Evolutionary conservation across 441 rosid genomes (phyloP).

Genomic region (Syzygium malaccense): DNA sequence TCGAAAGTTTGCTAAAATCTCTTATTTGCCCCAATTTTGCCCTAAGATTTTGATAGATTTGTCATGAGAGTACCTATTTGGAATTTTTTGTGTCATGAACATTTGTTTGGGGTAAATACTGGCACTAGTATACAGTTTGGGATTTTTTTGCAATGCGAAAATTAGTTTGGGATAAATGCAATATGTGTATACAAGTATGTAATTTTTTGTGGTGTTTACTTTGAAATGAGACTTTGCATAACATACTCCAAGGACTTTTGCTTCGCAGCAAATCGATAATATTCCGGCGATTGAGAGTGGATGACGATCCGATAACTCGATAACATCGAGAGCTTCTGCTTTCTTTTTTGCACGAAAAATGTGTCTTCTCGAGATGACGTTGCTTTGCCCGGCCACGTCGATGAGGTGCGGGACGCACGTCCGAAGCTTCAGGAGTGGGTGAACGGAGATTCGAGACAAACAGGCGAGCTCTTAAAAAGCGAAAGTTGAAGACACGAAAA

Average conservation of each 20-base stretch:
- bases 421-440: no score
- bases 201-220: neutral
- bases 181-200: neutral
- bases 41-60: neutral
- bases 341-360: no score
- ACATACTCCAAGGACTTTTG: neutral
- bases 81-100: rapidly evolving
- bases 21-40: neutral
- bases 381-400: no score
- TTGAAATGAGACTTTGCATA: neutral
- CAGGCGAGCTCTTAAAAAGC: no score
- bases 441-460: no score
- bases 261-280: no score
- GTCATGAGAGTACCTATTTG: neutral
- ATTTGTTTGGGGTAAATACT: neutral
- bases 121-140: neutral
- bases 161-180: neutral
- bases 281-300: no score
- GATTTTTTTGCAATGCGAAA: neutral
- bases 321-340: no score
- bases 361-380: no score
- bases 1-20: neutral
- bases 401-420: no score
- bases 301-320: no score
- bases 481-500: no score